Conservation (phyloP, 306 rosid species). For the Cicer bijugum region DNA sequence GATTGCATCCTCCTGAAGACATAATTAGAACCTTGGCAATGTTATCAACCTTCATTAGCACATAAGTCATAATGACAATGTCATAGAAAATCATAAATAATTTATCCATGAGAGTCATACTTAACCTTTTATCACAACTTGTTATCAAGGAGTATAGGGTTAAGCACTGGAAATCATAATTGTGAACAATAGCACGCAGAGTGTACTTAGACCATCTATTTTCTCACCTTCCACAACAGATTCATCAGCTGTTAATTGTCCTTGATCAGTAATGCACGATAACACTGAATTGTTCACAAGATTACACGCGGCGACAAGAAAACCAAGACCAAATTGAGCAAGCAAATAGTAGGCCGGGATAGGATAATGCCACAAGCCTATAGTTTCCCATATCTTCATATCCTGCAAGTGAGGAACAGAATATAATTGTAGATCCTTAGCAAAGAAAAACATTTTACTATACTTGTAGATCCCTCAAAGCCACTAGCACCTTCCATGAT, state of each 20-base stretch:
- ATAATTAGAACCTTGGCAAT: neutral
- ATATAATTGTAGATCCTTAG: constrained; percentile 12
- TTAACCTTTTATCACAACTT: constrained; percentile 28
- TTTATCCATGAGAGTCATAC: constrained; percentile 27
- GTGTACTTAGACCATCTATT: constrained; percentile 39
- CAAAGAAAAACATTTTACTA: constrained; percentile 22
- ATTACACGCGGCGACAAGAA: constrained; percentile 81
- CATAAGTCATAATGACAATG: constrained; percentile 7
- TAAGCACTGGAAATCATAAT: constrained; percentile 39
- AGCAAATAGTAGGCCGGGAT: constrained; percentile 87
- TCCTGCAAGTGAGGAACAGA: constrained; percentile 59
- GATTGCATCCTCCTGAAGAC: constrained; percentile 16
- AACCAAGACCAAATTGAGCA: constrained; percentile 90
- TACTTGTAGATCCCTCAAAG: constrained; percentile 36
- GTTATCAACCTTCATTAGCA: constrained; percentile 19
- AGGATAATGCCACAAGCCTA: constrained; percentile 93
- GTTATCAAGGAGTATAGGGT: constrained; percentile 33
- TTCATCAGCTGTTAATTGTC: constrained; percentile 58
- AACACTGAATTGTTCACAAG: constrained; percentile 84
- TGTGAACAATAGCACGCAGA: constrained; percentile 25
- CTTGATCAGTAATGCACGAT: constrained; percentile 66
- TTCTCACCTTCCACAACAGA: constrained; percentile 63
- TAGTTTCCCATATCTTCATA: constrained; percentile 91
- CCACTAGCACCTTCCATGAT: constrained; percentile 66
- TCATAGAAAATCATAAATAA: constrained; percentile 4